phyloP scores from a whole-genome alignment of 2,329 filamentous ascomycete species.

The Teratosphaeriaceae sp. region DNA sequence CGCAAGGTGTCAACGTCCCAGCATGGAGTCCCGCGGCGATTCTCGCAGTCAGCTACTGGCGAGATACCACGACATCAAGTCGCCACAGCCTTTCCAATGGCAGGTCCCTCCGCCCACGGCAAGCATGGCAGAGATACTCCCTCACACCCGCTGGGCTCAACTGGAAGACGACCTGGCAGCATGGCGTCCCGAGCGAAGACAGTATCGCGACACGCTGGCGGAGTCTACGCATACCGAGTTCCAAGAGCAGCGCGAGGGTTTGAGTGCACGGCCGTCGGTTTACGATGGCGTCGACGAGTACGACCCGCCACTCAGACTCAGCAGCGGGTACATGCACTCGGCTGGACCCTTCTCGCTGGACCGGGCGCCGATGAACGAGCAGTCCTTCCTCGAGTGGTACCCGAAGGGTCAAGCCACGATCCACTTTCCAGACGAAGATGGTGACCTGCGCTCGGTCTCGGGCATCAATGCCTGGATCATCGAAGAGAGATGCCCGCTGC shows the following conservation, averaged over 20 bases:
- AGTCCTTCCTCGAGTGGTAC: constrained; percentile 16
- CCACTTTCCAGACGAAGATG: constrained; percentile 27
- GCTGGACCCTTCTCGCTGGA: not conserved
- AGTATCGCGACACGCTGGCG: not conserved
- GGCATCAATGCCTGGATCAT: constrained; percentile 30
- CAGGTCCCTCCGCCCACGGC: too few species aligned
- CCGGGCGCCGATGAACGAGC: constrained; percentile 4
- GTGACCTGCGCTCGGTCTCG: constrained; percentile 27
- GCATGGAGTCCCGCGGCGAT: too few species aligned
- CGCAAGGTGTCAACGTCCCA: too few species aligned
- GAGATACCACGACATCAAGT: too few species aligned
- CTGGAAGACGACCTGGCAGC: not conserved
- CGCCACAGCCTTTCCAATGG: too few species aligned
- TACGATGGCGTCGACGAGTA: constrained; percentile 5
- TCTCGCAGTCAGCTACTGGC: too few species aligned
- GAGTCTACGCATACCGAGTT: constrained; percentile 3
- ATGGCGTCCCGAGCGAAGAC: not conserved
- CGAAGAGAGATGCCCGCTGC: constrained; percentile 31
- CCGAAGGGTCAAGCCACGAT: constrained; percentile 23
- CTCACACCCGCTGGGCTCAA: too few species aligned
- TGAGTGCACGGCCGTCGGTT: not conserved
- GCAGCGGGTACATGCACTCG: not conserved
- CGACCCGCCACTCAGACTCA: not conserved
- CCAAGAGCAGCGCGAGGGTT: constrained; percentile 2
- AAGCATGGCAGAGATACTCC: too few species aligned